Percentiles rank a stretch among this genome's conserved stretches.
phyloP scores from a whole-genome alignment of 2,329 filamentous ascomycete species.

The Beauveria varroae region DNA sequence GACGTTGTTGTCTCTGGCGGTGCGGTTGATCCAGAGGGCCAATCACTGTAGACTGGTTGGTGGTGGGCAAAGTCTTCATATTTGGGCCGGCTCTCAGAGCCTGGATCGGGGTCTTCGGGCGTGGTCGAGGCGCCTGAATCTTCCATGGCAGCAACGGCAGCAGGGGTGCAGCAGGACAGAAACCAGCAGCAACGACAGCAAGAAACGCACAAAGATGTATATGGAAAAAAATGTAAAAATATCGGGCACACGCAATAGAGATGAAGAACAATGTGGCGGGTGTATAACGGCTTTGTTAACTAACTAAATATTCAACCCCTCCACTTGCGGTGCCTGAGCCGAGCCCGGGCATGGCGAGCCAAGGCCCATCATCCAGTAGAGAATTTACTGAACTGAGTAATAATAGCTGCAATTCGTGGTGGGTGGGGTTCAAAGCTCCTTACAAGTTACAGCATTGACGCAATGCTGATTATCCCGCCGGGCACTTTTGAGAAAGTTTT shows the following conservation, averaged over 20 bases:
- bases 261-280: neutral
- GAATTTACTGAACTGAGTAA: too few relatives aligned
- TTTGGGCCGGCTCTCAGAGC: conserved; percentile 8
- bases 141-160: conserved; percentile 4
- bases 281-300: neutral
- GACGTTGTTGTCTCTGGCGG: conserved; percentile 3
- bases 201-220: neutral
- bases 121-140: conserved; percentile 3
- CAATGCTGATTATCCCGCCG: neutral
- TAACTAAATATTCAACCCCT: neutral
- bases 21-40: conserved; percentile 2
- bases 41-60: conserved; percentile 6
- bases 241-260: neutral
- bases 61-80: conserved; percentile 12
- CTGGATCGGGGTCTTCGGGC: conserved; percentile 10
- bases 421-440: neutral
- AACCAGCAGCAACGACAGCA: neutral
- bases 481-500: neutral
- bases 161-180: neutral
- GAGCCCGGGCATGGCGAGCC: neutral
- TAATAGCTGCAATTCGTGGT: neutral
- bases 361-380: neutral
- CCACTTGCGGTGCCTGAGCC: neutral
- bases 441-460: neutral
- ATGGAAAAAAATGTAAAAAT: neutral